Evolutionary conservation across 1,284 basidiomycete species (phyloP).

Genomic region (Sporisorium exsertum): DNA sequence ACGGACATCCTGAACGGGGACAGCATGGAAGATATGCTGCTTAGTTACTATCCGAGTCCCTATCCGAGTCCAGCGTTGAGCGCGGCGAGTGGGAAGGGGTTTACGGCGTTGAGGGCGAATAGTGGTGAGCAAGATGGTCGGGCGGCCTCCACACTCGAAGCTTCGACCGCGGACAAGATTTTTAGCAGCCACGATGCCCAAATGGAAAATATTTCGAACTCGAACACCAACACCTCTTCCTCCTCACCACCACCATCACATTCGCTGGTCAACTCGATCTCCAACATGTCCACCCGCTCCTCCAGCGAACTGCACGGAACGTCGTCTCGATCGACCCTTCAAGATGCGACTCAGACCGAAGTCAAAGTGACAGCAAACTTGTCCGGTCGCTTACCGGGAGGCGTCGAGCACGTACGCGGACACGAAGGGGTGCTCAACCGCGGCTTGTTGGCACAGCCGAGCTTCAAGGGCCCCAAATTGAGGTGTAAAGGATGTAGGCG

Average conservation of each 20-base stretch:
- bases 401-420: conserved; percentile 44
- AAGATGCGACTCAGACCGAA: conserved; percentile 10
- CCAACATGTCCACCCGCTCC: conserved; percentile 10
- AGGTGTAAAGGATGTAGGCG: conserved; percentile 64
- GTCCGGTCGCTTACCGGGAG: conserved; percentile 48
- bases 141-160: conserved; percentile 12
- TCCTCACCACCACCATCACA: conserved; percentile 6
- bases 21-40: conserved; percentile 64
- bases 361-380: conserved; percentile 53
- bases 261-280: conserved; percentile 4
- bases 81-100: conserved; percentile 19
- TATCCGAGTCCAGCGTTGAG: conserved; percentile 50
- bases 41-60: conserved; percentile 69
- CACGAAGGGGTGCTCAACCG: conserved; percentile 44
- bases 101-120: conserved; percentile 17
- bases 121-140: background rate
- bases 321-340: too few relatives aligned
- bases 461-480: conserved; percentile 42
- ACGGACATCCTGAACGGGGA: conserved; percentile 60
- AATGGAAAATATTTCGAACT: conserved; percentile 11
- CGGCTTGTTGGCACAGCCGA: conserved; percentile 36
- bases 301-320: too few relatives aligned
- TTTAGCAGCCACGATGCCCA: background rate
- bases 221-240: background rate
- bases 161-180: conserved; percentile 3